Conservation (phyloP, 257 asterid genomes). For the Penstemon davidsonii region DNA sequence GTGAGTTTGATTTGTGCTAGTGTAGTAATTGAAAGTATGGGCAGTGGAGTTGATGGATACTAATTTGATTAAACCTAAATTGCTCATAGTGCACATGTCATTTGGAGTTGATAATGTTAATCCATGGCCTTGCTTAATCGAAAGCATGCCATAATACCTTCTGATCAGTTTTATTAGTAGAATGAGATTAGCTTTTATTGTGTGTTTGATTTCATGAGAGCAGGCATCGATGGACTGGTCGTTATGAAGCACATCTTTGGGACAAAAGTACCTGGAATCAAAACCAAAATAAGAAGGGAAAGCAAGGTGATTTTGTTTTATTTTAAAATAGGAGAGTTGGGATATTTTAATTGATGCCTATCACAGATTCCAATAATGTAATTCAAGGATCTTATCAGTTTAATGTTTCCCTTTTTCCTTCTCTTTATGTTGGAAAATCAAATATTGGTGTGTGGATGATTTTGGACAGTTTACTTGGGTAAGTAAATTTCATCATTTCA, state of each 20-base stretch:
- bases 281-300: constrained; percentile 95
- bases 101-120: not conserved
- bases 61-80: not conserved
- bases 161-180: constrained; percentile 6
- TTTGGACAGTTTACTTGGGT: constrained; percentile 88
- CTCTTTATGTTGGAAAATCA: constrained; percentile 37
- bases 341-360: constrained; percentile 3
- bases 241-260: constrained; percentile 99
- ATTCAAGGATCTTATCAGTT: constrained; percentile 34
- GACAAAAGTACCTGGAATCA: constrained; percentile 99
- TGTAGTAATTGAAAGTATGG: constrained; percentile 13
- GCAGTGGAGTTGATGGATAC: constrained; percentile 8
- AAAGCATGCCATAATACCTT: constrained; percentile 4
- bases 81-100: too few relatives aligned
- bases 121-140: not conserved
- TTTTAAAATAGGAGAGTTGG: not conserved
- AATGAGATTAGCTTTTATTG: constrained; percentile 20
- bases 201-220: constrained; percentile 31
- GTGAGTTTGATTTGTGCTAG: constrained; percentile 16
- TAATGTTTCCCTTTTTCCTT: constrained; percentile 34
- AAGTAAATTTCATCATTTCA: constrained; percentile 40
- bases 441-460: constrained; percentile 37
- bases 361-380: constrained; percentile 22
- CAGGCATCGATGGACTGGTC: constrained; percentile 99
- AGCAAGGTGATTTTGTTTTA: constrained; percentile 67